phyloP scores from a whole-genome alignment of 2,329 filamentous ascomycete species.

The Cladorrhinum sp. region DNA sequence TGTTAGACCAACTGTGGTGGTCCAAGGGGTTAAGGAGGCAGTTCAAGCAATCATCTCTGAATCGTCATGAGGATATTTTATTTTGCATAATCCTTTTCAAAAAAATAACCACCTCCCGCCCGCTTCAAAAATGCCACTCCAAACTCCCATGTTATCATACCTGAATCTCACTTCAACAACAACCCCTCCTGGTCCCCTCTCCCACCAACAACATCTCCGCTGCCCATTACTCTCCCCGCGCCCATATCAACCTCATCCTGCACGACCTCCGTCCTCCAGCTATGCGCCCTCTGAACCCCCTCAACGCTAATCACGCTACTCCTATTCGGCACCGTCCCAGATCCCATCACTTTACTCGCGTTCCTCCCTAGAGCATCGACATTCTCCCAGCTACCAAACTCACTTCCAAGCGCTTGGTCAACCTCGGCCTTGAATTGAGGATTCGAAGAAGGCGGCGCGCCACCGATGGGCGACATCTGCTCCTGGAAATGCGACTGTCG shows the following conservation, averaged over 20 bases:
- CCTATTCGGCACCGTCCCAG: constrained; percentile 14
- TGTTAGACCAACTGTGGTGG: constrained; percentile 52
- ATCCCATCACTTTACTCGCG: constrained; percentile 23
- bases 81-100: background rate
- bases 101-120: background rate
- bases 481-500: constrained; percentile 28
- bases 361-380: constrained; percentile 15
- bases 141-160: background rate
- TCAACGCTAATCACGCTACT: constrained; percentile 2
- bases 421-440: constrained; percentile 25
- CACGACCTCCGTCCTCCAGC: constrained; percentile 25
- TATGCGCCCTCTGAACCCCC: constrained; percentile 22
- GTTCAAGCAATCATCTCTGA: constrained; percentile 36
- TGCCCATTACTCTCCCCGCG: background rate
- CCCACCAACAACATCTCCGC: background rate
- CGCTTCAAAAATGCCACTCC: too few species aligned
- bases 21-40: constrained; percentile 56
- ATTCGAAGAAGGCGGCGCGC: constrained; percentile 15
- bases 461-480: constrained; percentile 28
- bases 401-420: constrained; percentile 33
- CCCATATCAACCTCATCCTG: constrained; percentile 12
- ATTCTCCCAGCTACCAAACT: constrained; percentile 35
- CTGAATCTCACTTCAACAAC: constrained; percentile 3
- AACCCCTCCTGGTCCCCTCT: constrained; percentile 12
- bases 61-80: too few species aligned